Conservation (phyloP, 768 basidiomycete genomes). For the Amanita exitialis region DNA sequence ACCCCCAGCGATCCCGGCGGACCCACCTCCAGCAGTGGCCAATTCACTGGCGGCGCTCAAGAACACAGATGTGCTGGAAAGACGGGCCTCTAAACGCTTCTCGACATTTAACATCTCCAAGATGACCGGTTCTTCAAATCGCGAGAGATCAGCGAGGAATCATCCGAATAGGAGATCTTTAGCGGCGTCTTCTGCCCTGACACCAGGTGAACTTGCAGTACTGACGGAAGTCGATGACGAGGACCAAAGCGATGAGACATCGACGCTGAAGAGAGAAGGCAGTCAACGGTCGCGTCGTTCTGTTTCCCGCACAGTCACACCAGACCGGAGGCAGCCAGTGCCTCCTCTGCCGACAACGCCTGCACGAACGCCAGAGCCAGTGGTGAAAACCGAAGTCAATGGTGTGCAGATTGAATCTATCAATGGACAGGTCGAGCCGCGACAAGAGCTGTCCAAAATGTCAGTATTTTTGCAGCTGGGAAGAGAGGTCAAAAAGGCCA, state of each 20-base stretch:
- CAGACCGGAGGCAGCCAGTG: slow-evolving; percentile 32
- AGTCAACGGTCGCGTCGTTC: slow-evolving; percentile 18
- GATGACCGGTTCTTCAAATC: slow-evolving; percentile 59
- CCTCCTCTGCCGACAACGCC: slow-evolving; percentile 40
- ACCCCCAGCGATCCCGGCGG: slow-evolving; percentile 25
- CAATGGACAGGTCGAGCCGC: slow-evolving; percentile 4
- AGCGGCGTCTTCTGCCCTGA: slow-evolving; percentile 51
- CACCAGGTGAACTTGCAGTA: slow-evolving; percentile 62
- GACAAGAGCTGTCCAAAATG: slow-evolving; percentile 30
- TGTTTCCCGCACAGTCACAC: slow-evolving; percentile 25
- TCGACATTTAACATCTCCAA: slow-evolving; percentile 92
- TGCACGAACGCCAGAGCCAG: slow-evolving; percentile 29
- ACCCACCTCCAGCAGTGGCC: slow-evolving; percentile 52
- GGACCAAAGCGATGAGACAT: slow-evolving; percentile 13
- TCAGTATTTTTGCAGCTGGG: slow-evolving; percentile 86
- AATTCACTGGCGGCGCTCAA: slow-evolving; percentile 83
- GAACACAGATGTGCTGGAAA: slow-evolving; percentile 75
- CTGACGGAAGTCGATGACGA: slow-evolving; percentile 71
- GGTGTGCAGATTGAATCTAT: slow-evolving; percentile 4
- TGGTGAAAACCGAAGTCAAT: slow-evolving; percentile 6
- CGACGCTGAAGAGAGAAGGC: slow-evolving; percentile 16
- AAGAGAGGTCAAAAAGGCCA: slow-evolving; percentile 81
- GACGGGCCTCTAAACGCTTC: slow-evolving; percentile 92
- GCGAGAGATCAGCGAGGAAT: slow-evolving; percentile 38
- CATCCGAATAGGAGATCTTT: slow-evolving; percentile 59